Evolutionary conservation across 106 monocot species (phyloP).

Genomic region (Acorus calamus): DNA sequence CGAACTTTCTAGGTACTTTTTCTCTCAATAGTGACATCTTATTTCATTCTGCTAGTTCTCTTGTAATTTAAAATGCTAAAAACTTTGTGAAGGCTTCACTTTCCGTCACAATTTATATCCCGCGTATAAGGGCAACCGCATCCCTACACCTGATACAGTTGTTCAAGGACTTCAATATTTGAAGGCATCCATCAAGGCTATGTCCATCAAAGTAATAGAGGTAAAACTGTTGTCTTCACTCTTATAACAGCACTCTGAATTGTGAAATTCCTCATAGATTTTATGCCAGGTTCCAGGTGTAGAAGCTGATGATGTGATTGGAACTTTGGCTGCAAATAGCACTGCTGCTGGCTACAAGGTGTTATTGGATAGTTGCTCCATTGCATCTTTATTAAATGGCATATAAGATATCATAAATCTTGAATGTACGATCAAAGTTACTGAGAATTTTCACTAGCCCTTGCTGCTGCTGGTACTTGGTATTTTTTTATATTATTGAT

Average conservation of each 20-base stretch:
- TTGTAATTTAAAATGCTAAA: no score
- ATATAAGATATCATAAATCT: no score
- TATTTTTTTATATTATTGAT: no score
- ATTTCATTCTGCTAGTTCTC: no score
- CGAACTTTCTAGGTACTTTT: no score
- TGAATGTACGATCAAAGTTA: no score
- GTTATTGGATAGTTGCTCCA: not conserved
- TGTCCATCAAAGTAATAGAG: constrained; percentile 98
- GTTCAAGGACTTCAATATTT: constrained; percentile 90
- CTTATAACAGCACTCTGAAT: not conserved
- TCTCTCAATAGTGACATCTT: no score
- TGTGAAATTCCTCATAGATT: not conserved
- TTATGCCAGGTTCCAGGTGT: constrained; percentile 92
- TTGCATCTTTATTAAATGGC: no score
- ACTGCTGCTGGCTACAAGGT: constrained; percentile 90
- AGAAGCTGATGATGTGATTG: constrained; percentile 99
- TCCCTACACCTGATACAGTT: constrained; percentile 95
- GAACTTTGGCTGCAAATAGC: constrained; percentile 86
- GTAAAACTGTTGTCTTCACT: constrained; percentile 17
- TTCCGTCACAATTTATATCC: constrained; percentile 86
- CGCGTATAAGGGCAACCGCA: constrained; percentile 76
- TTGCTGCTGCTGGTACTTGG: no score
- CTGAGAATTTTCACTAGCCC: no score
- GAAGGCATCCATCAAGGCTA: constrained; percentile 95
- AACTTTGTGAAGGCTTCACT: constrained; percentile 43